Evolutionary conservation across 495 filamentous ascomycete species (phyloP).

Genomic region (Glutinoglossum americanum): DNA sequence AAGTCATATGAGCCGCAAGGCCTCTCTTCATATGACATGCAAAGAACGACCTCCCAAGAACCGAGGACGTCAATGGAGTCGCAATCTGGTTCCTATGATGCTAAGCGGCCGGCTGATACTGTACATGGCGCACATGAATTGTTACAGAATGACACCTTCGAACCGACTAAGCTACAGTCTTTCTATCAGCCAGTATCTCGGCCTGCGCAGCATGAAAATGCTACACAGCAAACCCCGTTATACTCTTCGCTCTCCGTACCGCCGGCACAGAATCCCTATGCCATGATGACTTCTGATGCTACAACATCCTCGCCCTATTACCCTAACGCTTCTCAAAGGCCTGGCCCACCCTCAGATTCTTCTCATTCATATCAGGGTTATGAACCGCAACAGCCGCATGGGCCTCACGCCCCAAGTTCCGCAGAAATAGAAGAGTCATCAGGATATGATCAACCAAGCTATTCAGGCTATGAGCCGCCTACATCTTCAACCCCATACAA

Average conservation of each 20-base stretch:
- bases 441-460: conserved; percentile 21
- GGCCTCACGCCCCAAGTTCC: neutral
- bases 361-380: neutral
- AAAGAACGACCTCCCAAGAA: neutral
- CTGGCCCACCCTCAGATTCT: neutral
- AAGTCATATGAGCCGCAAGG: conserved; percentile 3
- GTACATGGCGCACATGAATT: neutral
- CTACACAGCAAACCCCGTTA: neutral
- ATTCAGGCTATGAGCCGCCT: conserved; percentile 17
- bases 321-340: neutral
- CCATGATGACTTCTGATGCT: neutral
- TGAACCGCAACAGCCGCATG: neutral
- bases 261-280: conserved; percentile 16
- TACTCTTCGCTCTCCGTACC: conserved; percentile 21
- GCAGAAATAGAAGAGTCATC: neutral
- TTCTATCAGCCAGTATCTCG: conserved; percentile 5
- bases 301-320: neutral
- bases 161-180: neutral
- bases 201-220: neutral
- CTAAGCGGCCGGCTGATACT: neutral
- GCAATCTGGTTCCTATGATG: neutral
- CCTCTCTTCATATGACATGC: neutral
- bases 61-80: neutral
- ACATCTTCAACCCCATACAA: conserved; percentile 21
- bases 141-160: neutral